Base-by-base conservation (phyloP, 2,329 filamentous ascomycete species). In the Cercospora sp. region DNA sequence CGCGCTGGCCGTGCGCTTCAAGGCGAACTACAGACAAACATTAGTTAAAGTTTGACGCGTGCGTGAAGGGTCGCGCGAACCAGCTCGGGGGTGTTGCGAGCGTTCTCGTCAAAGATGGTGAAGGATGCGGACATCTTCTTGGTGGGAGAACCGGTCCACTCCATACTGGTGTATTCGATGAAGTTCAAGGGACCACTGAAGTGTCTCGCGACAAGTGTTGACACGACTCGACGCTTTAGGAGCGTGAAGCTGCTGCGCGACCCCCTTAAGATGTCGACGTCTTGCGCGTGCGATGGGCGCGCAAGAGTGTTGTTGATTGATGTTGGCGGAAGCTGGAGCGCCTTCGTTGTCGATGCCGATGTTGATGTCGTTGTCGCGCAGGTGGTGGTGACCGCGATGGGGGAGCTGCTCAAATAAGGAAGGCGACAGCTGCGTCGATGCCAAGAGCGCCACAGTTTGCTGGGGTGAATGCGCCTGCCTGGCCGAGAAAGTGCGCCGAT, bases 91-190 rank as follows among this genome's bases (percentile, higher is more conserved):
- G 57, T 64, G 64, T 67, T 64, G 33, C 36, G 61, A 33, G 64
- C 64, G 60, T 73, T 73, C 63, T 73, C 72, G 67, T 73, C 70
- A 67, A 68, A 70, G 67, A 73, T 68, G 70, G 59, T 65, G 69
- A 71, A 72, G 26, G 66, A 69, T 13, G 69, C 63, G 16, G 72
- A 67, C 30, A 65, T 62, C 69, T 72, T 73, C 69, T 72, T 71
- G 61, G 57, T 62, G 5, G 72, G 72, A 48, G 72, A 73, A 45
- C 70, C 70, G 45, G 67, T 72, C 67, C 72, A 70, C 69, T 69
- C 72, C 72, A 73, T 73, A 53, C 36, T 71, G 63, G 64, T 63
- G 70, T 60, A 18, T 53, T 51, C 33, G 39, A 20, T 51, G 55
- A 39, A 39, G 51, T 23, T 28, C 13, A 30, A n/a, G 26, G 53